phyloP scores from a whole-genome alignment of 2,329 filamentous ascomycete genomes.

The Scedosporium dehoogii region DNA sequence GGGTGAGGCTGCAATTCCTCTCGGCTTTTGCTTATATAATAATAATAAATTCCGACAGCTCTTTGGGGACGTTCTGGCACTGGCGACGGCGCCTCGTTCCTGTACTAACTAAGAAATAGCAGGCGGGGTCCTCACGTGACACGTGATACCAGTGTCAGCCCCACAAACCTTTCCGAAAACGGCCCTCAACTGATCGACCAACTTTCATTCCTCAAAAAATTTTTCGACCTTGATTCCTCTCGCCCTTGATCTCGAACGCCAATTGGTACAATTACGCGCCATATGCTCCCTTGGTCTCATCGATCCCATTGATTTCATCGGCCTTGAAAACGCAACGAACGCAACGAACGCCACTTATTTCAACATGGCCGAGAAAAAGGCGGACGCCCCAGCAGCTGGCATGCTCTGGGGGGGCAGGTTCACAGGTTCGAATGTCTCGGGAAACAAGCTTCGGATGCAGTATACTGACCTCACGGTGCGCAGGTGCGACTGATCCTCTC shows the following conservation, averaged over 20 bases:
- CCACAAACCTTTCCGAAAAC: too few species aligned
- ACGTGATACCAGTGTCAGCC: too few species aligned
- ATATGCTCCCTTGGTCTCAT: neutral
- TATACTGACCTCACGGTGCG: slow-evolving; percentile 17
- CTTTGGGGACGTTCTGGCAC: too few species aligned
- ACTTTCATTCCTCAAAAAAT: too few species aligned
- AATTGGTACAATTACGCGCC: neutral
- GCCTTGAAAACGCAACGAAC: slow-evolving; percentile 5
- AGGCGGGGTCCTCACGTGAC: too few species aligned
- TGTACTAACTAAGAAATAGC: too few species aligned
- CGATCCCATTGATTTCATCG: neutral
- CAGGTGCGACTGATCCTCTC: slow-evolving; percentile 72
- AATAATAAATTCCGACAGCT: too few species aligned
- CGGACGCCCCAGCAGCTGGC: slow-evolving; percentile 17
- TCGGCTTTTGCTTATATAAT: too few species aligned
- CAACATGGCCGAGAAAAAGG: slow-evolving; percentile 16
- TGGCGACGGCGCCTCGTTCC: too few species aligned
- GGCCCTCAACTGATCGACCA: too few species aligned
- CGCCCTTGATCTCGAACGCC: neutral
- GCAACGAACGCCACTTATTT: slow-evolving; percentile 5
- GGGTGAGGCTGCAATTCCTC: too few species aligned
- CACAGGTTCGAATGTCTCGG: slow-evolving; percentile 28
- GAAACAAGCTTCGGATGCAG: neutral
- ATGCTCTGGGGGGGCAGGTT: slow-evolving; percentile 40
- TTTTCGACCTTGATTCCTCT: too few species aligned